Base-by-base conservation (phyloP, 805 yeast species). In the Suhomyces sp. region DNA sequence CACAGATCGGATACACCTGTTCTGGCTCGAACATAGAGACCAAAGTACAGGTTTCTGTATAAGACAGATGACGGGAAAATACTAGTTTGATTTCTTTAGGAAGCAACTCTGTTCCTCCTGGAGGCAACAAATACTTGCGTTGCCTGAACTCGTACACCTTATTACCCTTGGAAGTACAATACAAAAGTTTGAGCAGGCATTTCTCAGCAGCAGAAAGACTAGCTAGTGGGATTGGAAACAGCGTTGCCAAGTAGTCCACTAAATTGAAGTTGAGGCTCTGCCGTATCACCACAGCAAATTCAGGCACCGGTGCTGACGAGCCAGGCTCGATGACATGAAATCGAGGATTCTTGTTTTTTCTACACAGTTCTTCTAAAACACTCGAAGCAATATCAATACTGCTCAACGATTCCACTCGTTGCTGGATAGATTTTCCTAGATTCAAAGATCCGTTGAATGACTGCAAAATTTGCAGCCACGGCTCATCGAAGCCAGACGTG, bases 401-500 rank as follows among this genome's bases (percentile, higher is more conserved):
- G 25, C 25, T 13, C 17, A 41, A 41, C 8, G 27, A 7, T 12
- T 20, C 41, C 9, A 57, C 20, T 15, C 56, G 24, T 6, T 35
- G 7, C 25, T 21, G 21, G 2, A 60, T 46, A 17, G 50, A 53
- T 1, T 24, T 48, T 3, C 55, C 51, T 2, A 46, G 31, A 27
- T 50, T 43, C 2, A 52, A 22, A n/a, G 57, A 57, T 0, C 67
- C 64, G 6, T 48, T 53, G 35, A 68, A 61, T 29, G 53, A 56
- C 27, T 57, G 55, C 13, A 62, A 58, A 3, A 80, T 56, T 4
- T 69, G 68, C 2, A 73, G 64, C 79, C 84, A 78, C 0, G 73
- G 77, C 48, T 80, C 81, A 57, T 83, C 88, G 55, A 80, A 81
- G 2, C 87, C 87, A 3, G 75, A 60, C 4, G 63, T 61, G 21